Evolutionary conservation across 2,329 filamentous ascomycete genomes (phyloP).

Genomic region (Fusarium tanahbumbuense): DNA sequence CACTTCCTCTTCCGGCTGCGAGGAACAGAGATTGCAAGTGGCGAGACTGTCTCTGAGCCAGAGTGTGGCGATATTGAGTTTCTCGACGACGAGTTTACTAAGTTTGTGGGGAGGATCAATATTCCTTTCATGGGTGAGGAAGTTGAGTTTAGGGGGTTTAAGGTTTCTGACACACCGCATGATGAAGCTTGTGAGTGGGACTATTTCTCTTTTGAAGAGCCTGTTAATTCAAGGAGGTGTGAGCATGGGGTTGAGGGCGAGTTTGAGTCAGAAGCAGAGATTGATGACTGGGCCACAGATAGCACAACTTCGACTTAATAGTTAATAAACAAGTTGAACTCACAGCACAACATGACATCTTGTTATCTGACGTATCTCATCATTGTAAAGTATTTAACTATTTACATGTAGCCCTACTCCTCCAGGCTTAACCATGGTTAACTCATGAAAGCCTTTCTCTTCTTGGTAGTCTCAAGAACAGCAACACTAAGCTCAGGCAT

Average conservation of each 20-base stretch:
- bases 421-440: not conserved
- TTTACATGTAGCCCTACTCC: not conserved
- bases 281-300: not conserved
- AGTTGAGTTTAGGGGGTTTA: not conserved
- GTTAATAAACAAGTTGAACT: not conserved
- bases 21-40: not conserved
- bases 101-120: not conserved
- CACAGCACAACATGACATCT: accelerated
- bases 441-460: conserved; percentile 11
- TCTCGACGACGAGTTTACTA: not conserved
- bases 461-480: conserved; percentile 60
- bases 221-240: not conserved
- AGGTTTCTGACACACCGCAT: not conserved
- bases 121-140: not conserved
- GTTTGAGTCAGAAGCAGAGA: not conserved
- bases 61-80: not conserved
- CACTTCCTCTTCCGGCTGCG: not conserved
- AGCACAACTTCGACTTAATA: not conserved
- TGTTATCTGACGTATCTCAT: not conserved
- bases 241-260: not conserved
- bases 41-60: not conserved
- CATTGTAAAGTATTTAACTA: not conserved
- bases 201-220: not conserved
- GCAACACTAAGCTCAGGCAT: conserved; percentile 67
- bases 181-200: not conserved